Evolutionary conservation across 345 rosid species (phyloP).

Genomic region (Eucalyptus cladocalyx): DNA sequence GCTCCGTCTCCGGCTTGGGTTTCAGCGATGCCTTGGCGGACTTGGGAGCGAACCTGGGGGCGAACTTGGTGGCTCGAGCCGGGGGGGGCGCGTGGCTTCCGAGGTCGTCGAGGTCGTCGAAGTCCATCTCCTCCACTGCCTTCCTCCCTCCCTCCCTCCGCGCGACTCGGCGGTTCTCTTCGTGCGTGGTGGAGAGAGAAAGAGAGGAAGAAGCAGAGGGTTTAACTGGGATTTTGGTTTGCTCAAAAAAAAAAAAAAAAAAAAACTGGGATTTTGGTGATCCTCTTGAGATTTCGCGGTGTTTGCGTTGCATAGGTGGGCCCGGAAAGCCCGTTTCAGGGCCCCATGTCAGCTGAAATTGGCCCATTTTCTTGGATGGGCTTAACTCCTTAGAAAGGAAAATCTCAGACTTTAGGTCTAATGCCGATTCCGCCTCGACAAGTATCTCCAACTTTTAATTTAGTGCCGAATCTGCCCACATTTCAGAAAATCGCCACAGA

Average conservation of each 20-base stretch:
- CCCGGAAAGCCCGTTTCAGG: not conserved
- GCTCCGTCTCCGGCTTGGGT: not conserved
- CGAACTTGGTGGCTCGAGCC: slow-evolving; percentile 37
- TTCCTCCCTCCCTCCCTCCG: not conserved
- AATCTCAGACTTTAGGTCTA: not conserved
- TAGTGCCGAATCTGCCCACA: no score
- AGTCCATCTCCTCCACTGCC: slow-evolving; percentile 23
- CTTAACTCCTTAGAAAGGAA: not conserved
- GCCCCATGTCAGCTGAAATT: not conserved
- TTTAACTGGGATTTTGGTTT: not conserved
- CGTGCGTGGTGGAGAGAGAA: not conserved
- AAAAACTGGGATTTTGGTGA: not conserved
- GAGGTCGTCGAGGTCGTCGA: slow-evolving; percentile 40
- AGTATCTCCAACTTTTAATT: not conserved
- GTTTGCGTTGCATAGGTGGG: not conserved
- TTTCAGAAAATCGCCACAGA: fast-evolving
- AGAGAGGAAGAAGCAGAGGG: not conserved
- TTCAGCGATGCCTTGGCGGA: slow-evolving; percentile 16
- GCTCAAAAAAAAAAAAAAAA: no score
- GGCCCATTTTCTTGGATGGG: not conserved
- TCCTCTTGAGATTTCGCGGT: no score
- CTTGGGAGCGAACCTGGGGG: slow-evolving; percentile 60
- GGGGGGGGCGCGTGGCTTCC: slow-evolving; percentile 18
- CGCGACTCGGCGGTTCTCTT: not conserved
- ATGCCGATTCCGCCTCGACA: not conserved